These are phyloP conservation scores for Magnolia changhungtana DNA, from an alignment of 164 flowering plant genomes.

Conservation along the genomic window DNA sequence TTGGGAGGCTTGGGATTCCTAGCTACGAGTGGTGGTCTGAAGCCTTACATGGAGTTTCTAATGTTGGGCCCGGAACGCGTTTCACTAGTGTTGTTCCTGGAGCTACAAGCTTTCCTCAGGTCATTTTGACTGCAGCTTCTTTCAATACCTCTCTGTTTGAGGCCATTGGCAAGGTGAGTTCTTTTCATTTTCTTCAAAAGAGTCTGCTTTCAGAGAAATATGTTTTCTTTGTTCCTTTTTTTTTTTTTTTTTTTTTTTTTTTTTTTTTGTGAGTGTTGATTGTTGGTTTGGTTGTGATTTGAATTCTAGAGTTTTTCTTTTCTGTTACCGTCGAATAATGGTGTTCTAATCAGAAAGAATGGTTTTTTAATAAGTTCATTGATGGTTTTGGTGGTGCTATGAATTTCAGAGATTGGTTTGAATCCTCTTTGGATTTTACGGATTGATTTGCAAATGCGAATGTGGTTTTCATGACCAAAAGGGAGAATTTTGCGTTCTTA, in stretches of 20 bases:
- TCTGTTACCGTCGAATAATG: no score
- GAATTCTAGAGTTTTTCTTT: not conserved
- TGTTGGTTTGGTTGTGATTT: not conserved
- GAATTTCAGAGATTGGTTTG: no score
- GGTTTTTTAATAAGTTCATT: no score
- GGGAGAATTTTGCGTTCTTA: no score
- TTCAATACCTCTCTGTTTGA: slow-evolving; percentile 72
- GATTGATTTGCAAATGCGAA: no score
- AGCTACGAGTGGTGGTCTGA: slow-evolving; percentile 99
- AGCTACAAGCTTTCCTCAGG: slow-evolving; percentile 93
- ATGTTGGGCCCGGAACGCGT: slow-evolving; percentile 73
- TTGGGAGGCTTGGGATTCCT: slow-evolving; percentile 80
- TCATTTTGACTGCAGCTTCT: slow-evolving; percentile 80
- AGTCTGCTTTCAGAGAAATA: not conserved
- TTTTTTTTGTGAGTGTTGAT: not conserved
- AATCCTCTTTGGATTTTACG: no score
- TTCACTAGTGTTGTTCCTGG: slow-evolving; percentile 72
- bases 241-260: no score
- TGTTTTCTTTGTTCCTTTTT: not conserved
- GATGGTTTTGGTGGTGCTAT: no score
- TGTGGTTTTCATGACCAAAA: no score
- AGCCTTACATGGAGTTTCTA: slow-evolving; percentile 91
- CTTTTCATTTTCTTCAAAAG: not conserved
- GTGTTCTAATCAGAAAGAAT: no score
- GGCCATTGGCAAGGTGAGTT: slow-evolving; percentile 83